Conservation (phyloP, 768 basidiomycete genomes). For the Suillus placidus region DNA sequence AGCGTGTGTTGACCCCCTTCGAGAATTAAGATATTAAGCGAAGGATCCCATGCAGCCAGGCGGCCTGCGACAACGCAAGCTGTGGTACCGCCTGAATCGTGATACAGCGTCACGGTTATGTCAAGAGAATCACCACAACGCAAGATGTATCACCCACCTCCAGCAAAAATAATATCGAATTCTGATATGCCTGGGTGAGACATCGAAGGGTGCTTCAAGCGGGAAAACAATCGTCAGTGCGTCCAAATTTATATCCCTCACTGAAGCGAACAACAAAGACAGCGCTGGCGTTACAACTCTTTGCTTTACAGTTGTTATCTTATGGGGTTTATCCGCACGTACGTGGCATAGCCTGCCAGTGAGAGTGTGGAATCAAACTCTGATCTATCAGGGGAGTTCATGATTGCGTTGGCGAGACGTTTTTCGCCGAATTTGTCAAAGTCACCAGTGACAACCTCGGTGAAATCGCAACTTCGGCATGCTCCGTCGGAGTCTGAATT, state of each 20-base stretch:
- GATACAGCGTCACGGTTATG: too few relatives aligned
- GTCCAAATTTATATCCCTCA: neutral
- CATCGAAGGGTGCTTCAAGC: neutral
- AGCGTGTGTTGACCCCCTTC: constrained; percentile 28
- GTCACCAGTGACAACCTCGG: neutral
- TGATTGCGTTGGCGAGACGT: neutral
- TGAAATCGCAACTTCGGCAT: neutral
- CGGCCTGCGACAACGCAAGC: constrained; percentile 32
- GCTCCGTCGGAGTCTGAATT: neutral
- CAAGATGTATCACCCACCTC: neutral
- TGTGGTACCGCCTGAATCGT: constrained; percentile 24
- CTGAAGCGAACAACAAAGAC: too few relatives aligned
- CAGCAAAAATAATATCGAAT: neutral
- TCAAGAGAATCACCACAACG: neutral
- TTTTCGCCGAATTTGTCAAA: neutral
- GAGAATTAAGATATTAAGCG: constrained; percentile 29
- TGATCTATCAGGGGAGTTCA: neutral
- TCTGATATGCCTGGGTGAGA: neutral
- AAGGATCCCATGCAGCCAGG: constrained; percentile 27
- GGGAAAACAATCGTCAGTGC: neutral
- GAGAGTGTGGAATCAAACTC: too few relatives aligned
- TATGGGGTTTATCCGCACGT: too few relatives aligned
- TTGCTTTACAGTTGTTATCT: too few relatives aligned
- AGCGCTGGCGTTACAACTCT: too few relatives aligned
- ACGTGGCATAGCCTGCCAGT: too few relatives aligned